Evolutionary conservation across 1,284 basidiomycete genomes (phyloP).

Genomic region (Phlebopus sp.): DNA sequence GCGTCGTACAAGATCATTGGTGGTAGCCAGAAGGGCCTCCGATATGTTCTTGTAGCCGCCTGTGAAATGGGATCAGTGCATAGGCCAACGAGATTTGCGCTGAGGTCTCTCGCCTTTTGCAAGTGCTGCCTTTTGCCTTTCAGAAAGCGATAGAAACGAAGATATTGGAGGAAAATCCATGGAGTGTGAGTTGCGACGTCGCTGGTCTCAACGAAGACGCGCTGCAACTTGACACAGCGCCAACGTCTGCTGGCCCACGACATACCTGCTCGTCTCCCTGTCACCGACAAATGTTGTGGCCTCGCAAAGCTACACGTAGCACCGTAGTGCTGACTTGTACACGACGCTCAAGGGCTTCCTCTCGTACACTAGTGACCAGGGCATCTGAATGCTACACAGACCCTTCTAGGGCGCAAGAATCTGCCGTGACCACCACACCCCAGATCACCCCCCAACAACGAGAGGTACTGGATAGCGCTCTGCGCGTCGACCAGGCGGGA

Average conservation of each 20-base stretch:
- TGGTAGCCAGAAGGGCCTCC: constrained; percentile 49
- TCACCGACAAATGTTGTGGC: too few relatives aligned
- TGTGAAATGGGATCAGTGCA: constrained; percentile 18
- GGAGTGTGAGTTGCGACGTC: too few relatives aligned
- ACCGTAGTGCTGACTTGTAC: constrained; percentile 14
- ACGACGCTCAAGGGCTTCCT: constrained; percentile 1
- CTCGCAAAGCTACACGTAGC: too few relatives aligned
- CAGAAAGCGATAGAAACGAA: constrained; percentile 8
- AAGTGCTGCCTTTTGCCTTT: constrained; percentile 21
- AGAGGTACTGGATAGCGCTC: constrained; percentile 53
- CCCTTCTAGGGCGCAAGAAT: constrained; percentile 30
- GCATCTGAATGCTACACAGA: constrained; percentile 38
- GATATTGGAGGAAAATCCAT: constrained; percentile 6
- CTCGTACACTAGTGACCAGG: constrained; percentile 22
- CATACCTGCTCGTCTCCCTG: too few relatives aligned
- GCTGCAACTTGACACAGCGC: too few relatives aligned
- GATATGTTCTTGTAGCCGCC: constrained; percentile 44
- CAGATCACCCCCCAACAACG: constrained; percentile 48
- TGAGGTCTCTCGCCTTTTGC: constrained; percentile 22
- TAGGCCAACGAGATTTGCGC: neutral
- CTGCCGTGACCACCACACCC: constrained; percentile 49
- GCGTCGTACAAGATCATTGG: constrained; percentile 50
- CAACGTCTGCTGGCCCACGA: too few relatives aligned
- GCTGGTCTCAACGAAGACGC: neutral
- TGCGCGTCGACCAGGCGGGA: constrained; percentile 90